phyloP scores from a whole-genome alignment of 495 filamentous ascomycete genomes.

The Penicillium macrosclerotiorum region DNA sequence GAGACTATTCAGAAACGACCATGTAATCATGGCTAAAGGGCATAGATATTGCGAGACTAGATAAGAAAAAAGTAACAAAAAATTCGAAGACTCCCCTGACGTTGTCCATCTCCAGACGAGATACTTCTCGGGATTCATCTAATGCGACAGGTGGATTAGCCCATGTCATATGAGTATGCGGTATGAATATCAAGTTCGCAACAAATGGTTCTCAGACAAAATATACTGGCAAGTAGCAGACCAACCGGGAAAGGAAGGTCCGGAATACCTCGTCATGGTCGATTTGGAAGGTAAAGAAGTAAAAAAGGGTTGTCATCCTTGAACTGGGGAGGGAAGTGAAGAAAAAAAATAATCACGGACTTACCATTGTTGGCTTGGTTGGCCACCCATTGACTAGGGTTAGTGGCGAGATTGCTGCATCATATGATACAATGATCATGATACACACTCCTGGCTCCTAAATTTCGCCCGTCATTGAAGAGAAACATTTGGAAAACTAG shows the following conservation, averaged over 20 bases:
- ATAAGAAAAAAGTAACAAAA: neutral
- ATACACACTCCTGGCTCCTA: too few relatives aligned
- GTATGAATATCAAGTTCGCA: constrained; percentile 2
- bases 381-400: constrained; percentile 12
- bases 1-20: too few relatives aligned
- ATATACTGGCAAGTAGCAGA: constrained; percentile 98
- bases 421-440: constrained; percentile 11
- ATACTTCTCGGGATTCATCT: neutral
- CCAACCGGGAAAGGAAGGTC: constrained; percentile 64
- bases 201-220: constrained; percentile 70
- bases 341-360: constrained; percentile 17
- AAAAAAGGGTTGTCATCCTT: constrained; percentile 80
- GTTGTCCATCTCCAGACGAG: too few relatives aligned
- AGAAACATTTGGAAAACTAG: neutral
- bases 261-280: constrained; percentile 85
- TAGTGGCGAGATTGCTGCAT: constrained; percentile 18
- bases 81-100: too few relatives aligned
- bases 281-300: constrained; percentile 96
- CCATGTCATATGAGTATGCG: constrained; percentile 10
- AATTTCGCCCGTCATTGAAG: neutral
- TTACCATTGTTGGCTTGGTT: constrained; percentile 26
- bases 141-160: constrained; percentile 16
- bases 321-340: constrained; percentile 28
- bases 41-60: too few relatives aligned
- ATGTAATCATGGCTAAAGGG: too few relatives aligned